Evolutionary conservation across 148 eudicot genomes (phyloP).

Genomic region (Nepenthes mirabilis): DNA sequence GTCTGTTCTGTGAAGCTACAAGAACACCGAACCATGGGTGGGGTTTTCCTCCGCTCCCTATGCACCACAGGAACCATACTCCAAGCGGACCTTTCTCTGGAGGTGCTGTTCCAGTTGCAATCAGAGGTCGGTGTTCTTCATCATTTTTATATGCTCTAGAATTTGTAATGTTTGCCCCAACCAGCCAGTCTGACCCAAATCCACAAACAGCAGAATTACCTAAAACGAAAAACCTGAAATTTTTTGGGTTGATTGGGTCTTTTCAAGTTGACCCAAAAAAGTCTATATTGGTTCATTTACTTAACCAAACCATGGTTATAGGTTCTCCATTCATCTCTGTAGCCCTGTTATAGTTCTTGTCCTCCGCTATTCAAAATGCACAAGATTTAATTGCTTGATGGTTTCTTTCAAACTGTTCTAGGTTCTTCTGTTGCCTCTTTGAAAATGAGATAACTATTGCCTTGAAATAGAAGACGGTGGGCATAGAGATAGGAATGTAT

Average conservation of each 20-base stretch:
- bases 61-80: constrained; percentile 49
- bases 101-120: constrained; percentile 55
- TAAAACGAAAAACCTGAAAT: no score
- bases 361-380: neutral
- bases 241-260: no score
- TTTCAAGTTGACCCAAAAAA: no score
- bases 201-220: no score
- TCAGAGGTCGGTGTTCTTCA: constrained; percentile 44
- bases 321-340: neutral
- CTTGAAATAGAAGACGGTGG: no score
- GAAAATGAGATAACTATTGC: no score
- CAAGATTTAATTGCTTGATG: neutral
- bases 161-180: no score
- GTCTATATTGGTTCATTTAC: no score
- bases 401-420: neutral
- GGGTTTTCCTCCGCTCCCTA: constrained; percentile 47
- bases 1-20: constrained; percentile 48
- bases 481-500: no score
- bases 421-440: neutral
- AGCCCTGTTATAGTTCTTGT: neutral
- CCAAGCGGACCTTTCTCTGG: constrained; percentile 49
- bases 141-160: neutral
- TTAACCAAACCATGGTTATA: neutral
- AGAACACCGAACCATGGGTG: constrained; percentile 43
- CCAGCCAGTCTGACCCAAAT: no score